Evolutionary conservation across 2,329 filamentous ascomycete genomes (phyloP).

Genomic region (Aspergillus transmontanensis): DNA sequence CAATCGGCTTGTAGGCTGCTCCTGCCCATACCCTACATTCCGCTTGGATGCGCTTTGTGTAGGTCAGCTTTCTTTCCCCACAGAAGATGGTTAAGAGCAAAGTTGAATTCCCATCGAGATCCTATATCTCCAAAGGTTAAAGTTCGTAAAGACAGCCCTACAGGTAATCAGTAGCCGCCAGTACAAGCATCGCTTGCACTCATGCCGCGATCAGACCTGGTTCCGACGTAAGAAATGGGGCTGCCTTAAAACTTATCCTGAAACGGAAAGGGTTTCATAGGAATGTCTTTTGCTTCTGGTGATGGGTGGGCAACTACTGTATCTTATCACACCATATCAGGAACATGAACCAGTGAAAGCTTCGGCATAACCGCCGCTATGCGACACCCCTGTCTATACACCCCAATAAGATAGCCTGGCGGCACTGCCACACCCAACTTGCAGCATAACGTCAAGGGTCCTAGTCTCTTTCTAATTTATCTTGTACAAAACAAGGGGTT

Average conservation of each 20-base stretch:
- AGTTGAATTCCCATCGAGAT: too few species aligned
- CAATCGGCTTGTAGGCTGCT: too few species aligned
- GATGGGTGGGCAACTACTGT: background rate
- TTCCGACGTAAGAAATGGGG: background rate
- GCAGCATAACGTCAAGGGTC: background rate
- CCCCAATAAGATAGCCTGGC: background rate
- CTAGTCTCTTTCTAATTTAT: background rate
- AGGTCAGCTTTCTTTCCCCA: too few species aligned
- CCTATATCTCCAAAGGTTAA: too few species aligned
- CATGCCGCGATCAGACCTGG: background rate
- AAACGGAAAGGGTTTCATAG: background rate
- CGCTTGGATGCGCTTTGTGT: too few species aligned
- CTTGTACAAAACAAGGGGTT: background rate
- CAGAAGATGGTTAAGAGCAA: too few species aligned
- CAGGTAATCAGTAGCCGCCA: background rate
- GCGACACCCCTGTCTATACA: background rate
- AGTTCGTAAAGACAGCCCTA: too few species aligned
- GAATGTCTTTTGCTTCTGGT: background rate
- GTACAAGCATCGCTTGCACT: background rate
- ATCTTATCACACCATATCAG: background rate
- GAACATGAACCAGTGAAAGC: background rate
- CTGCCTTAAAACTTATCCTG: background rate
- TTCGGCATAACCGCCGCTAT: background rate
- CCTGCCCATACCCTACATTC: too few species aligned
- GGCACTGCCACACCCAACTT: background rate